Conservation (phyloP, 768 basidiomycete genomes). For the Epithele typhae region DNA sequence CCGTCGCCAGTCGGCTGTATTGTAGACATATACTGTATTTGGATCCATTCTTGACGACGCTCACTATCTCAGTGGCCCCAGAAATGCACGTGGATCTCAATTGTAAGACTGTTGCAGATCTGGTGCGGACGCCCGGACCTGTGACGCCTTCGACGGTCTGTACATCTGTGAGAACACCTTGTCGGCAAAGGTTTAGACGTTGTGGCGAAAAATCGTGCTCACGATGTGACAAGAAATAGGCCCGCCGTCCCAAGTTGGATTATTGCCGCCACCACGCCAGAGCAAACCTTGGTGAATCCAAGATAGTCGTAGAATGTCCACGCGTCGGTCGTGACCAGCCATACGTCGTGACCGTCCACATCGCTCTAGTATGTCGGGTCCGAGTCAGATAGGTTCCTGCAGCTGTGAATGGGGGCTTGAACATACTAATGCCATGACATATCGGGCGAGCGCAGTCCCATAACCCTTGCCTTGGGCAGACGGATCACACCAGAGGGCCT, state of each 20-base stretch:
- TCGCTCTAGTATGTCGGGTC: conserved; percentile 9
- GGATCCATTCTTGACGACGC: too few relatives aligned
- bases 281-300: conserved; percentile 7
- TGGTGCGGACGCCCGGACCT: too few relatives aligned
- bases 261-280: conserved; percentile 5
- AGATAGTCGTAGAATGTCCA: conserved; percentile 14
- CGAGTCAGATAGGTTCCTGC: not conserved
- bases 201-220: too few relatives aligned
- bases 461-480: conserved; percentile 13
- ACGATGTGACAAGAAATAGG: conserved; percentile 1
- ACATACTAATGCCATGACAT: conserved; percentile 1
- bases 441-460: conserved; percentile 10
- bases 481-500: conserved; percentile 5
- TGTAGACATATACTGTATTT: too few relatives aligned
- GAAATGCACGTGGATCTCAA: too few relatives aligned
- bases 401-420: too few relatives aligned
- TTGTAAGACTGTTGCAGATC: too few relatives aligned
- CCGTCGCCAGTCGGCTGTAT: too few relatives aligned
- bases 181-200: too few relatives aligned
- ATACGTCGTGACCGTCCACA: conserved; percentile 4
- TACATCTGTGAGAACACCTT: too few relatives aligned
- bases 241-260: conserved; percentile 13
- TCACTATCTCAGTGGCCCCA: too few relatives aligned
- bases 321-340: conserved; percentile 10
- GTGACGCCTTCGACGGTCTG: too few relatives aligned